Base-by-base conservation (phyloP, 805 yeast species). In the Starmerella geochares region DNA sequence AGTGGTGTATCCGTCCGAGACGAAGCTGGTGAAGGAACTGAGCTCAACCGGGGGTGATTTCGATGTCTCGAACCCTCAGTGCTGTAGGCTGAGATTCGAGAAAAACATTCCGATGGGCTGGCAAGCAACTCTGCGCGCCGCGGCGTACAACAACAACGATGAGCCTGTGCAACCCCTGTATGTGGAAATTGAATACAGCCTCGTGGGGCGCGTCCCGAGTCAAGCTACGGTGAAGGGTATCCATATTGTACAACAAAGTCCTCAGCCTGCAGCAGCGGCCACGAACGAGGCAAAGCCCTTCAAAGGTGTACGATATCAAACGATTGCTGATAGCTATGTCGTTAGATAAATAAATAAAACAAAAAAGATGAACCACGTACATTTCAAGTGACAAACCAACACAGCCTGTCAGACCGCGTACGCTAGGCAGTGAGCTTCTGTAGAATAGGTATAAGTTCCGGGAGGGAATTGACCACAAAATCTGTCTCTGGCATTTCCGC, bases 261-360 rank as follows among this genome's bases (percentile, higher is more conserved):
- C 37, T n/a, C 70, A 69, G 55, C 19, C 23, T 4, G 44, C 33
- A 25, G 14, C 10, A 16, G 87, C 90, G 0, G 58, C 78, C 49
- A 75, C 76, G 5, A 78, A 77, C 2, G 69, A 70, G 4, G 81
- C 78, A 10, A 81, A 80, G 60, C 95, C 95, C 0, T 88, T 78
- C 70, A 88, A 87, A 63, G 97, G 97, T 1, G 96, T 88, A 19
- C 83, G 87, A 61, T 88, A 88, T 62, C 68, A 76, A 10, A 79
- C 95, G 5, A 67, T 67, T 0, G 83, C 81, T 0, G 80, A 81
- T 48, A 76, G 70, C 20, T 49, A 39, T 58, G 67, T 78, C 2
- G 68, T 79, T 19, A 65, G 80, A 32, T 67, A 60, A 20, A 5
- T 1, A 8, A 29, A 17, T 8, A 9, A 37, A 21, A 9, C 28